A percentile compares a stretch with the other conserved stretches of the same genome.
phyloP scores from a whole-genome alignment of 495 filamentous ascomycete genomes.

The Pseudomonodictys pantanalensis region DNA sequence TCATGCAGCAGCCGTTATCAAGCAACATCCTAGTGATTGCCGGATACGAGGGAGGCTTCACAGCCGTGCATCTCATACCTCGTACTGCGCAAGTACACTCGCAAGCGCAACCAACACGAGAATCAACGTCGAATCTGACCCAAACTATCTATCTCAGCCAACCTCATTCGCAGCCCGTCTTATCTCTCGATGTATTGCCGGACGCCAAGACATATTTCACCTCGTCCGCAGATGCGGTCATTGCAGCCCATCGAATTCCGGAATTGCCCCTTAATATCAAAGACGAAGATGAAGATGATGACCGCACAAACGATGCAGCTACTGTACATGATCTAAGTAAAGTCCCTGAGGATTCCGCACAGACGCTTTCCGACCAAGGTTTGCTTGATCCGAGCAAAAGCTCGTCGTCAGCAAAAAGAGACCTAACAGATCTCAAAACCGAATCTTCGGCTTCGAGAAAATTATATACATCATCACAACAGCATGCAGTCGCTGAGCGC shows the following conservation, averaged over 20 bases:
- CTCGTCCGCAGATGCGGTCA: slow-evolving; percentile 73
- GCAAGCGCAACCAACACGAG: slow-evolving; percentile 45
- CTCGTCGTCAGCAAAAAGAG: too few species aligned
- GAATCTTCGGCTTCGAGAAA: too few species aligned
- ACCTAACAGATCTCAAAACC: too few species aligned
- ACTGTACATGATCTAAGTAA: too few species aligned
- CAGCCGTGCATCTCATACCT: slow-evolving; percentile 52
- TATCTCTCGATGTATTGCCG: slow-evolving; percentile 70
- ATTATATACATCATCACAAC: too few species aligned
- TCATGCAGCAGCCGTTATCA: slow-evolving; percentile 51
- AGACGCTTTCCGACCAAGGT: too few species aligned
- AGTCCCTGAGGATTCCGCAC: too few species aligned
- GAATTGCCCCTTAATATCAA: slow-evolving; percentile 15
- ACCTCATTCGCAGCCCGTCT: slow-evolving; percentile 77
- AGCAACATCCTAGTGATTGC: slow-evolving; percentile 54
- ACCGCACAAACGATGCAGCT: too few species aligned
- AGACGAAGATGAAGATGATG: too few species aligned
- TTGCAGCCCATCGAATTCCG: slow-evolving; percentile 54
- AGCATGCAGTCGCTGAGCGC: too few species aligned
- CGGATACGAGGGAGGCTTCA: slow-evolving; percentile 87
- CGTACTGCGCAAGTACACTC: slow-evolving; percentile 34
- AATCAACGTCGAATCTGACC: slow-evolving; percentile 27
- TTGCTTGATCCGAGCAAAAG: too few species aligned
- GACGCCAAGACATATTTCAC: slow-evolving; percentile 64
- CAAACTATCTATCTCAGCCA: slow-evolving; percentile 62